Base-by-base conservation (phyloP, 2,329 filamentous ascomycete species). In the Phymatotrichopsis omnivora region DNA sequence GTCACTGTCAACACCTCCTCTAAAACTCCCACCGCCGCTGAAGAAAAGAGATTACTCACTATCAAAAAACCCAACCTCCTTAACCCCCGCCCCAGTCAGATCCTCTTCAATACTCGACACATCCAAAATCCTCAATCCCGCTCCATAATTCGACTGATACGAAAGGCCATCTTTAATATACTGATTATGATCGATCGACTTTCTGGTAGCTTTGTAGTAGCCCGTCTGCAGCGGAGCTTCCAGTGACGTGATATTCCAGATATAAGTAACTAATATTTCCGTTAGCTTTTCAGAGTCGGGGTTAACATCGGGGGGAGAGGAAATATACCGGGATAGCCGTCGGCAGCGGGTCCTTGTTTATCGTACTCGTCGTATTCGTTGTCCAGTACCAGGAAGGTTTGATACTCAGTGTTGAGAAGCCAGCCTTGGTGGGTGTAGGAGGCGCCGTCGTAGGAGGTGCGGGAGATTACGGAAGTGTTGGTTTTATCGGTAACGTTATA, bases 361-460 rank as follows among this genome's bases (percentile, higher is more conserved):
- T 64, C 57, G 8, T 55, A 44, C 52, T 68, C 65, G 48, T 68
- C 65, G 35, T 63, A 60, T 50, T 68, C 65, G 45, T 68, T 65
- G 52, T 68, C 65, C 31, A 67, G 56, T 31, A 67, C 56, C 14
- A 68, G 60, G 53, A 63, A 66, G 11, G 61, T 56, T 54, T 66
- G 64, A 58, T 61, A 67, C 38, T 64, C 58, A 8, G 61, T 57
- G 56, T 73, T 68, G 19, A 73, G 63, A 3, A 76, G 63, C 63
- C 68, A 70, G 5, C 74, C 74, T 56, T 76, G 73, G 57, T 78
- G 74, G 1, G 72, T 74, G 61, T 76, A 77, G 12, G 66, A 59
- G 11, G 69, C 70, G 30, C 73, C 73, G n/a, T 69, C 65, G 58
- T 76, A 76, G 0, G 67, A 68, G 2, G 71, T 74, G 47, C 65